Percentiles rank a stretch among this genome's conserved stretches.
phyloP scores from a whole-genome alignment of 2,329 filamentous ascomycete genomes.

The Cladosporium sp. region DNA sequence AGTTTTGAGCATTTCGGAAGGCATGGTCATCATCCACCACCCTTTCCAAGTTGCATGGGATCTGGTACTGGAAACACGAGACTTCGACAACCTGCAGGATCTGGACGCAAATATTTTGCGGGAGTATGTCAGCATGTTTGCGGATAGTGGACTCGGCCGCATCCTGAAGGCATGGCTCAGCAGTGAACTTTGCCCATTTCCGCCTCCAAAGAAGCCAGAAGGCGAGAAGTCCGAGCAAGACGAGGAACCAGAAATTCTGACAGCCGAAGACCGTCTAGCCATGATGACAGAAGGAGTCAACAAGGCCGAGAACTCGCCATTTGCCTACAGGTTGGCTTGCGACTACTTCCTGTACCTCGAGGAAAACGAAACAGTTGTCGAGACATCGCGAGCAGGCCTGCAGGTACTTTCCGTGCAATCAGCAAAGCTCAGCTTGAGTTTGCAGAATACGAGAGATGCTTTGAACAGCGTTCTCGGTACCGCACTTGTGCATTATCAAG shows the following conservation, averaged over 20 bases:
- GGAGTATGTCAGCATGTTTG: slow-evolving; percentile 81
- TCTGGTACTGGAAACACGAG: slow-evolving; percentile 85
- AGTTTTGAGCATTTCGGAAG: slow-evolving; percentile 74
- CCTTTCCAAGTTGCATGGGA: slow-evolving; percentile 89
- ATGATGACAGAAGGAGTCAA: slow-evolving; percentile 67
- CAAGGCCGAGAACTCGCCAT: slow-evolving; percentile 62
- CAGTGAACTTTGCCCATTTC: slow-evolving; percentile 82
- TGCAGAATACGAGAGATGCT: slow-evolving; percentile 71
- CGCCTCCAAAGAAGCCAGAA: slow-evolving; percentile 49
- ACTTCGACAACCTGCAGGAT: slow-evolving; percentile 70
- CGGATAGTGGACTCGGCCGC: slow-evolving; percentile 77
- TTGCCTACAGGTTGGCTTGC: slow-evolving; percentile 80
- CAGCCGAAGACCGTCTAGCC: slow-evolving; percentile 75
- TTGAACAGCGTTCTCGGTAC: slow-evolving; percentile 78
- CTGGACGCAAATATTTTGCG: slow-evolving; percentile 77
- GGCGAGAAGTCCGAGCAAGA: slow-evolving; percentile 35
- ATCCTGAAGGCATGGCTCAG: slow-evolving; percentile 79
- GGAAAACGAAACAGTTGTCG: slow-evolving; percentile 79
- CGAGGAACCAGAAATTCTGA: slow-evolving; percentile 59
- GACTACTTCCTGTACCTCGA: slow-evolving; percentile 83
- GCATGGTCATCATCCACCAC: slow-evolving; percentile 96
- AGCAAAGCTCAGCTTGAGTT: slow-evolving; percentile 65
- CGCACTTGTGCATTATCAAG: slow-evolving; percentile 86
- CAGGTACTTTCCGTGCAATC: slow-evolving; percentile 61
- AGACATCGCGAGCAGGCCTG: slow-evolving; percentile 74